phyloP scores from a whole-genome alignment of 768 basidiomycete genomes.

The Xerocomus brunneocitrinus region DNA sequence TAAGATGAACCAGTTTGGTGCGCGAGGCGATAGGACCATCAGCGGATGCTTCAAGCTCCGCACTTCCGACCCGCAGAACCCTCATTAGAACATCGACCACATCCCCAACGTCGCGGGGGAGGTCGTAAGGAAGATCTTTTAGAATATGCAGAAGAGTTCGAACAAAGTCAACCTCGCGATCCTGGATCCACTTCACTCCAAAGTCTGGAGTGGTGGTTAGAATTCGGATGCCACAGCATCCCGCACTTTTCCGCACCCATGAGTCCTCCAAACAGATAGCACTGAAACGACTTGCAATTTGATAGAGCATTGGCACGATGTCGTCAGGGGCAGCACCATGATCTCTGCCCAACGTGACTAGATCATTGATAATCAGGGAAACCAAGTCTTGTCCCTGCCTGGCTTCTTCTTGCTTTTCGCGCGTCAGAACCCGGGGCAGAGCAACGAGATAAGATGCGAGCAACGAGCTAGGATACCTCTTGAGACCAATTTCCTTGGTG shows the following conservation, averaged over 20 bases:
- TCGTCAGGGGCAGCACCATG: conserved; percentile 48
- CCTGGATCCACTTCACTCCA: conserved; percentile 73
- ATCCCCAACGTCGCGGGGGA: conserved; percentile 75
- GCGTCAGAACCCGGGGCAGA: conserved; percentile 69
- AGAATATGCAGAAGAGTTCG: conserved; percentile 87
- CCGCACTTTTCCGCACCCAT: conserved; percentile 87
- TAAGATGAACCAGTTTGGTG: conserved; percentile 61
- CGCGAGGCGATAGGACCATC: conserved; percentile 42
- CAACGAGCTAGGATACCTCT: conserved; percentile 53
- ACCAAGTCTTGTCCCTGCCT: conserved; percentile 58
- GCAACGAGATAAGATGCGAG: conserved; percentile 76
- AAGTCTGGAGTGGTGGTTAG: conserved; percentile 69
- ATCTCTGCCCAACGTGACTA: conserved; percentile 52
- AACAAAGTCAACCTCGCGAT: conserved; percentile 85
- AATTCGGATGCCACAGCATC: conserved; percentile 79
- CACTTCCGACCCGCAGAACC: conserved; percentile 59
- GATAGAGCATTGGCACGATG: conserved; percentile 66
- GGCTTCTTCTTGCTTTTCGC: conserved; percentile 57
- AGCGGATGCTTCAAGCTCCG: conserved; percentile 41
- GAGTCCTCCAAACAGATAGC: conserved; percentile 87
- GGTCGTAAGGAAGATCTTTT: conserved; percentile 90
- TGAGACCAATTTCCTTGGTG: conserved; percentile 46
- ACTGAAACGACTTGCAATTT: conserved; percentile 77
- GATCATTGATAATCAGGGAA: conserved; percentile 57
- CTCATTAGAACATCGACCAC: conserved; percentile 72